Evolutionary conservation across 768 basidiomycete genomes (phyloP).

Genomic region (Glaciozyma martinii): DNA sequence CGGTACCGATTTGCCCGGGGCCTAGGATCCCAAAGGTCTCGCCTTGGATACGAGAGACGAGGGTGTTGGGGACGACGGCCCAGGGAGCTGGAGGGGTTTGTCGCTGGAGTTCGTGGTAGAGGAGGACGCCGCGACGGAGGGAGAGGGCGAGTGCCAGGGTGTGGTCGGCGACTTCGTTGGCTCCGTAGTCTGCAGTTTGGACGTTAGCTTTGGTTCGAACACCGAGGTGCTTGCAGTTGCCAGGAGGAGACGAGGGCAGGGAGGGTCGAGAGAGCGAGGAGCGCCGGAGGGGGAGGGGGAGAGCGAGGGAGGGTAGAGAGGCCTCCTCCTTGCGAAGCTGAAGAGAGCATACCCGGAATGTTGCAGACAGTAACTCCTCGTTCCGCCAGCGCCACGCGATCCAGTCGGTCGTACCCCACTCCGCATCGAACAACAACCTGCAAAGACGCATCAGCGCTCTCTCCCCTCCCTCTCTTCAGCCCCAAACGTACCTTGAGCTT

Average conservation of each 20-base stretch:
- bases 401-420: slow-evolving; percentile 31
- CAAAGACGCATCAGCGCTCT: background rate
- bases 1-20: slow-evolving; percentile 33
- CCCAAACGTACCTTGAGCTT: slow-evolving; percentile 7
- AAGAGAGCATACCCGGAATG: slow-evolving; percentile 25
- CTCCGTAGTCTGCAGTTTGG: background rate
- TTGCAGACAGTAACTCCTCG: slow-evolving; percentile 30
- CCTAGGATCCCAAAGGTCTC: slow-evolving; percentile 31
- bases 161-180: slow-evolving; percentile 29
- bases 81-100: slow-evolving; percentile 14
- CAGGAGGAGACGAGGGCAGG: too few species aligned
- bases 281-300: too few species aligned
- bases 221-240: background rate
- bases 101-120: slow-evolving; percentile 33
- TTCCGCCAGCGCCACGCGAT: slow-evolving; percentile 22
- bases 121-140: slow-evolving; percentile 29
- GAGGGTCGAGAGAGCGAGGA: too few species aligned
- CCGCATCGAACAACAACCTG: slow-evolving; percentile 27
- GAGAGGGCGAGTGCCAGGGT: slow-evolving; percentile 30
- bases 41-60: slow-evolving; percentile 23
- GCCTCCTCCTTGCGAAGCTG: too few species aligned
- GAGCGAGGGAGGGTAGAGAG: too few species aligned
- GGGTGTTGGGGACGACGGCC: slow-evolving; percentile 15
- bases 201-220: background rate
- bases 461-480: slow-evolving; percentile 15